Evolutionary conservation across 257 asterid species (phyloP).

Genomic region (Solanum ossicruentum): DNA sequence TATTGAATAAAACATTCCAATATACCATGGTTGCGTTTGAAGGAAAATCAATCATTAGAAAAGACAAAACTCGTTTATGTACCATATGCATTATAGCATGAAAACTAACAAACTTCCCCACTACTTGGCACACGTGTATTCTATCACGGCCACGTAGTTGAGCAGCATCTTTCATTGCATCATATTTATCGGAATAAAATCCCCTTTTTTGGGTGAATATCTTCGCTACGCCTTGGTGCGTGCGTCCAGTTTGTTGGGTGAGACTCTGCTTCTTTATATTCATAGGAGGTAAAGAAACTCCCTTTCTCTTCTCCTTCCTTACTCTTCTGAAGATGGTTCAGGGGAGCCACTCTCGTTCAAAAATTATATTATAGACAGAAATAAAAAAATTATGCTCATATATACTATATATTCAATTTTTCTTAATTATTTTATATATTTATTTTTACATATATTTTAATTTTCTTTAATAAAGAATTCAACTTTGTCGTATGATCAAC

Average conservation of each 20-base stretch:
- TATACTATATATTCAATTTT: background rate
- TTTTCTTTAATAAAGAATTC: background rate
- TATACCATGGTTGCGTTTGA: background rate
- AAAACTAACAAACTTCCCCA: background rate
- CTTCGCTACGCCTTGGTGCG: no score
- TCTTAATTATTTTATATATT: background rate
- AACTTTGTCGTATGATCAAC: background rate
- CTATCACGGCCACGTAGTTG: no score
- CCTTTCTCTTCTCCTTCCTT: no score
- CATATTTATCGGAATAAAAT: no score
- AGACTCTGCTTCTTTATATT: no score
- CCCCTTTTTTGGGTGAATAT: no score
- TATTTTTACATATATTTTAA: background rate
- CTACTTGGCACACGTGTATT: background rate
- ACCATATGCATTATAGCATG: background rate
- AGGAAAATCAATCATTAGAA: background rate
- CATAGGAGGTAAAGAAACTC: no score
- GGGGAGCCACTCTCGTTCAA: background rate
- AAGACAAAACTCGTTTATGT: background rate
- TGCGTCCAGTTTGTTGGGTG: no score
- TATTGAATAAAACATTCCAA: background rate
- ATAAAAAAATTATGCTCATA: background rate
- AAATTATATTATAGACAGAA: no score
- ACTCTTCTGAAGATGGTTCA: no score
- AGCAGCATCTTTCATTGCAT: no score